These are phyloP conservation scores for Nicotiana undulata DNA, from an alignment of 257 asterid species.

Conservation along the genomic window DNA sequence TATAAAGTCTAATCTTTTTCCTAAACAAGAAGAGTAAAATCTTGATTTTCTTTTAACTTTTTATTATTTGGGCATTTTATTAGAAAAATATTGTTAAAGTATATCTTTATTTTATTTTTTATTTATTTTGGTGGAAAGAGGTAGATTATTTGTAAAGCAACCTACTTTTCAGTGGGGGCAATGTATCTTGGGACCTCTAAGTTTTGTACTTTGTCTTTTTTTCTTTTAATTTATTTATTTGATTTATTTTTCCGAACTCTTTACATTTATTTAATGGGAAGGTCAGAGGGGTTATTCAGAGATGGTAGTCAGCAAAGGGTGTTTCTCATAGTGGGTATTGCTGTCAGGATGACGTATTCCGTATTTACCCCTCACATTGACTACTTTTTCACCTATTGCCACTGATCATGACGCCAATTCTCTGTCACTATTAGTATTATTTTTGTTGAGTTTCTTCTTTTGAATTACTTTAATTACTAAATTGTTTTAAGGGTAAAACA, in stretches of 20 bases:
- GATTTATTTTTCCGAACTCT: too few species aligned
- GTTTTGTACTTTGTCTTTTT: not conserved
- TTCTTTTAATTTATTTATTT: not conserved
- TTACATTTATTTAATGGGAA: not conserved
- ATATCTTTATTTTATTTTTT: not conserved
- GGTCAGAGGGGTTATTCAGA: not conserved
- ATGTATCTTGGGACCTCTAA: conserved; percentile 1
- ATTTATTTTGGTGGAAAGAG: not conserved
- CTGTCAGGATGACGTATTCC: not conserved
- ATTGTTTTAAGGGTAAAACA: not conserved
- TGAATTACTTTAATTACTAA: not conserved
- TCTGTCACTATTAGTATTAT: not conserved
- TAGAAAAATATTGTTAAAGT: not conserved
- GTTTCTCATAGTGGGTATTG: not conserved
- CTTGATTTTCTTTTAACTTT: not conserved
- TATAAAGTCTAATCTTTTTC: not conserved
- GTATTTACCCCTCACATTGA: not conserved
- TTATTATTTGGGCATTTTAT: not conserved
- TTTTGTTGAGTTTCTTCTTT: not conserved
- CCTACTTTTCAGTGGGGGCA: conserved; percentile 6
- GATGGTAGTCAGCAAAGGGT: not conserved
- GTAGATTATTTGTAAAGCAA: conserved; percentile 7
- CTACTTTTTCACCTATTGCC: not conserved
- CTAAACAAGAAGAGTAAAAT: not conserved
- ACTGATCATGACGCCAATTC: not conserved